Evolutionary conservation across 805 yeast genomes (phyloP).

Genomic region (Cyberlindnera japonica): DNA sequence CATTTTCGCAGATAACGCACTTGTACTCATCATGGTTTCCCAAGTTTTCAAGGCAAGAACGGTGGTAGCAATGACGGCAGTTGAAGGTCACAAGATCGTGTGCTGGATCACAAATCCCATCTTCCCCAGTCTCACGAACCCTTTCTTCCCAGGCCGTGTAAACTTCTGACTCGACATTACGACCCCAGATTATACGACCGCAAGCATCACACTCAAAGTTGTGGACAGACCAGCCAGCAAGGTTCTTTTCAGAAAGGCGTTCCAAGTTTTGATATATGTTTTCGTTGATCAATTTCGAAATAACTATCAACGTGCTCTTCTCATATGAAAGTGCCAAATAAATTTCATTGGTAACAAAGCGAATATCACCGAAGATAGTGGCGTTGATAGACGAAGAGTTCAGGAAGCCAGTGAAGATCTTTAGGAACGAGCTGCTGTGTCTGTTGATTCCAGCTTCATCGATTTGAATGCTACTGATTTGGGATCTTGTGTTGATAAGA

Average conservation of each 20-base stretch:
- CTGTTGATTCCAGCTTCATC: slow-evolving; percentile 18
- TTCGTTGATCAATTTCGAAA: slow-evolving; percentile 51
- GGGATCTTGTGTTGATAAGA: slow-evolving; percentile 32
- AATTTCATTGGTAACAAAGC: slow-evolving; percentile 57
- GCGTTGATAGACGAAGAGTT: slow-evolving; percentile 42
- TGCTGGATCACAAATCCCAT: slow-evolving; percentile 1
- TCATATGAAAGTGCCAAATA: slow-evolving; percentile 65
- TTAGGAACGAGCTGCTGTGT: slow-evolving; percentile 41
- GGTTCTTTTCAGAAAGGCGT: slow-evolving; percentile 37
- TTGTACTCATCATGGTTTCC: slow-evolving; percentile 31
- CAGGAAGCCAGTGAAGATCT: slow-evolving; percentile 53
- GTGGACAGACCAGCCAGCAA: slow-evolving; percentile 62
- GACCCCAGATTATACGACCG: slow-evolving; percentile 71
- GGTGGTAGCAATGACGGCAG: slow-evolving; percentile 66
- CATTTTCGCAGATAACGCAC: slow-evolving; percentile 41
- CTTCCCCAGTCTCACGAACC: slow-evolving; percentile 22
- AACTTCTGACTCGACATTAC: slow-evolving; percentile 45
- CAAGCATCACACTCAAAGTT: slow-evolving; percentile 69
- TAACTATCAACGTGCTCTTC: slow-evolving; percentile 46
- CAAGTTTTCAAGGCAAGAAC: slow-evolving; percentile 49
- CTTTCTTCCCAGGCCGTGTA: slow-evolving; percentile 56
- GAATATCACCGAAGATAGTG: slow-evolving; percentile 56
- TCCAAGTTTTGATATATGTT: slow-evolving; percentile 49
- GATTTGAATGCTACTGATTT: slow-evolving; percentile 20
- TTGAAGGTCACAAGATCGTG: slow-evolving; percentile 49